phyloP scores from a whole-genome alignment of 805 yeast species.

The Maudiozyma saulgeensis region DNA sequence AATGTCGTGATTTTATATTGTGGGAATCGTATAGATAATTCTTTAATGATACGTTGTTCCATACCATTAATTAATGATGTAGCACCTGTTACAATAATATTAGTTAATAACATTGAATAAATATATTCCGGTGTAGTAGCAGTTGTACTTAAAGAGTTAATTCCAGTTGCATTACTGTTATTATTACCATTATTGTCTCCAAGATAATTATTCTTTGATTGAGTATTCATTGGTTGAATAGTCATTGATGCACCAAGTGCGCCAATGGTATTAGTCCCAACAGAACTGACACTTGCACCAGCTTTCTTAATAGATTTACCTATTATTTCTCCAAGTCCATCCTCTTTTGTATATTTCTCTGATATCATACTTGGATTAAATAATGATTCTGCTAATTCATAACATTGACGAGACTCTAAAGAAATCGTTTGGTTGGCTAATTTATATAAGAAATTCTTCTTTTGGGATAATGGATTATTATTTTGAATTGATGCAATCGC shows the following conservation, averaged over 20 bases:
- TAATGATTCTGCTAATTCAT: slow-evolving; percentile 19
- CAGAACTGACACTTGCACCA: slow-evolving; percentile 16
- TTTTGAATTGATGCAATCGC: slow-evolving; percentile 4
- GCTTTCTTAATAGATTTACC: slow-evolving; percentile 22
- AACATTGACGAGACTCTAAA: slow-evolving; percentile 20
- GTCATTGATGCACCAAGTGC: slow-evolving; percentile 11
- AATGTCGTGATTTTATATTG: slow-evolving; percentile 80
- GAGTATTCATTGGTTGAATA: slow-evolving; percentile 1
- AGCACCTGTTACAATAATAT: slow-evolving; percentile 77
- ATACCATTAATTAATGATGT: slow-evolving; percentile 71
- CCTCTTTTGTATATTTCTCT: slow-evolving; percentile 11
- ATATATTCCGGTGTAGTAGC: slow-evolving; percentile 22
- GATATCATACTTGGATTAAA: slow-evolving; percentile 21
- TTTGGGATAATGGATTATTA: slow-evolving; percentile 15
- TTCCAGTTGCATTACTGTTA: neutral
- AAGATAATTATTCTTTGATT: neutral
- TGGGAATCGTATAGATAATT: slow-evolving; percentile 60
- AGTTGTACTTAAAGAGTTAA: slow-evolving; percentile 2
- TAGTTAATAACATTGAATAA: slow-evolving; percentile 30
- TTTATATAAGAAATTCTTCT: slow-evolving; percentile 14
- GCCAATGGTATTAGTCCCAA: slow-evolving; percentile 11
- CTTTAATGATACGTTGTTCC: slow-evolving; percentile 65
- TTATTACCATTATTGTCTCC: neutral
- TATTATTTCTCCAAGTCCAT: slow-evolving; percentile 23
- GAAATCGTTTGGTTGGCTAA: slow-evolving; percentile 12